Base-by-base conservation (phyloP, 1,139 yeast species). In the Pichia norvegensis region DNA sequence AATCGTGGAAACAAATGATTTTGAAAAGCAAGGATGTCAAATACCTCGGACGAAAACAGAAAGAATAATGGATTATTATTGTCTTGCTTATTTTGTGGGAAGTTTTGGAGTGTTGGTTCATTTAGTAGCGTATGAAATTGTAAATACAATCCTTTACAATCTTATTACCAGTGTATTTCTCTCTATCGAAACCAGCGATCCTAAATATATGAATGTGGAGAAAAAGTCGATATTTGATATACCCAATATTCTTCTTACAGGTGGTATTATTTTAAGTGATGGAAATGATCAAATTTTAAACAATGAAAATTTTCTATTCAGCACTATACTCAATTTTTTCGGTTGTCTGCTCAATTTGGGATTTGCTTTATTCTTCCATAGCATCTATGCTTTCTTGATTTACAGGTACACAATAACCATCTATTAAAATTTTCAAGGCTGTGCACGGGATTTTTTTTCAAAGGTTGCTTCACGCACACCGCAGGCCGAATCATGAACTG, bases 381-480 rank as follows among this genome's bases (percentile, higher is more conserved):
- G 40, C 9, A 16, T 45, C 7, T 45, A 44, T 21, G 21, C 27
- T 3, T 29, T 39, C 22, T 17, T 38, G 10, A 23, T 45, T 7
- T 42, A 47, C 25, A 40, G 35, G 9, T 47, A 47, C 25, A 45
- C 45, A 9, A 36, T 46, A 13, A 40, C 46, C 3, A 29, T 46
- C 25, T 23, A 23, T 9, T 23, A 9, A 23, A 23, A 23, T 9
- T 9, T 6, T 23, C 25, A 23, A 23, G 25, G 25, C 25, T 23
- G 25, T 23, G 25, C 23, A 17, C 25, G 25, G 37, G 37, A 13
- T 4, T 21, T 16, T 36, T 16, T 6, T 13, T 13, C 16, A 27
- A 27, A n/a, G n/a, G n/a, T n/a, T n/a, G n/a, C n/a, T n/a, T n/a
- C n/a, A n/a, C n/a, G n/a, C n/a, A n/a, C n/a, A n/a, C n/a, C n/a